phyloP scores from a whole-genome alignment of 78 protist genomes.

The Dictyostelium capitatum region DNA sequence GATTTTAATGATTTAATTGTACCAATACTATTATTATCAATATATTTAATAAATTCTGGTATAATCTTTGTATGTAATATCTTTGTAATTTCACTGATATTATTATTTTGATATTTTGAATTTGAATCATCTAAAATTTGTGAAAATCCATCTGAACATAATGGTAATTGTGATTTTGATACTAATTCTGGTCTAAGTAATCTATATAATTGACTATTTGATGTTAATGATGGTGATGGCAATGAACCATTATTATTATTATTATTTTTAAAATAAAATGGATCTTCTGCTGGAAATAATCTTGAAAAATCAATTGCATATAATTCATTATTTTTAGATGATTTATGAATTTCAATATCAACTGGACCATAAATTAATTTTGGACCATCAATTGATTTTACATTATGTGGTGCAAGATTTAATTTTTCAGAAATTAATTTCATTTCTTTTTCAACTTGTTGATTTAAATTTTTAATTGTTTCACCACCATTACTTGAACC shows the following conservation, averaged over 20 bases:
- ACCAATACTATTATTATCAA: conserved; percentile 4
- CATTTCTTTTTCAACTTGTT: conserved; percentile 4
- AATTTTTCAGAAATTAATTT: not conserved
- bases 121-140: conserved; percentile 17
- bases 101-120: not conserved
- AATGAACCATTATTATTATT: not conserved
- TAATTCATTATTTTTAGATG: not conserved
- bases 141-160: conserved; percentile 61
- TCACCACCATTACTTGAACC: conserved; percentile 75
- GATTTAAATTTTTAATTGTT: not conserved
- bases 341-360: conserved; percentile 67
- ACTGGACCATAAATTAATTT: conserved; percentile 63
- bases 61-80: conserved; percentile 17
- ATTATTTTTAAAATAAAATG: not conserved
- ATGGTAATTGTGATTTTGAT: not conserved
- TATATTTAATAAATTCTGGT: conserved; percentile 7
- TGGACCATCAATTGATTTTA: not conserved
- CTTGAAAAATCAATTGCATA: conserved; percentile 64
- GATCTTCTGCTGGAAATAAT: conserved; percentile 62
- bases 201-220: conserved; percentile 1
- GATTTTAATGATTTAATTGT: not conserved
- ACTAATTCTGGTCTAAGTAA: conserved; percentile 70
- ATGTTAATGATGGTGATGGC: not conserved
- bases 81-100: not conserved
- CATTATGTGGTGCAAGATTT: conserved; percentile 32